Percentiles rank a stretch among this genome's conserved stretches.
Conservation (phyloP, 1,139 yeast genomes). For the Sugiyamaella neomexicana region DNA sequence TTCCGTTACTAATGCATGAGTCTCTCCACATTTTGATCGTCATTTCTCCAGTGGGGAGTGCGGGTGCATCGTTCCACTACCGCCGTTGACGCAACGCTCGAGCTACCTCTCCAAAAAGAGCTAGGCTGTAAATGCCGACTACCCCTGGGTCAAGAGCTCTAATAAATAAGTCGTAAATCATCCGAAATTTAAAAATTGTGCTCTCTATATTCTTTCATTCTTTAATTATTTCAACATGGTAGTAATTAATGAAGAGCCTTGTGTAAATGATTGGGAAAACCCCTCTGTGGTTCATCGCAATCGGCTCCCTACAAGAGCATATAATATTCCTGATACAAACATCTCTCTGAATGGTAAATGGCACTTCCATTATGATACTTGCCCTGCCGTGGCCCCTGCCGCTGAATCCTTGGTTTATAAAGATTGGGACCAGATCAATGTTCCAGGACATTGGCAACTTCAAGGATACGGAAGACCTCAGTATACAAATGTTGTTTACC, state of each 20-base stretch:
- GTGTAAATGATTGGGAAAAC: conserved; percentile 23
- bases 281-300: conserved; percentile 22
- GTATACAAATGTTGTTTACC: conserved; percentile 40
- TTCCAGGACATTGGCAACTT: conserved; percentile 44
- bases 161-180: neutral
- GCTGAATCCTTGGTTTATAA: conserved; percentile 5
- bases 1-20: neutral
- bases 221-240: neutral
- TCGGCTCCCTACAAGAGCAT: conserved; percentile 27
- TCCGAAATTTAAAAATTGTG: neutral
- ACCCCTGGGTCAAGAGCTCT: neutral
- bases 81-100: neutral
- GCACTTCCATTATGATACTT: conserved; percentile 34
- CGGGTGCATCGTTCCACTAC: neutral
- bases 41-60: conserved; percentile 1
- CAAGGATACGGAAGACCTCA: conserved; percentile 42
- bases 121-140: neutral
- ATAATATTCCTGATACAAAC: conserved; percentile 25
- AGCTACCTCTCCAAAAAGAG: neutral
- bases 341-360: conserved; percentile 38
- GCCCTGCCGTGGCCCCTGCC: conserved; percentile 33
- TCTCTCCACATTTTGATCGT: neutral
- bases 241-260: neutral
- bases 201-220: neutral
- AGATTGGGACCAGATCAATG: conserved; percentile 27